Conservation (phyloP, 176 grass and related monocot genomes). For the Ensete glaucum region DNA sequence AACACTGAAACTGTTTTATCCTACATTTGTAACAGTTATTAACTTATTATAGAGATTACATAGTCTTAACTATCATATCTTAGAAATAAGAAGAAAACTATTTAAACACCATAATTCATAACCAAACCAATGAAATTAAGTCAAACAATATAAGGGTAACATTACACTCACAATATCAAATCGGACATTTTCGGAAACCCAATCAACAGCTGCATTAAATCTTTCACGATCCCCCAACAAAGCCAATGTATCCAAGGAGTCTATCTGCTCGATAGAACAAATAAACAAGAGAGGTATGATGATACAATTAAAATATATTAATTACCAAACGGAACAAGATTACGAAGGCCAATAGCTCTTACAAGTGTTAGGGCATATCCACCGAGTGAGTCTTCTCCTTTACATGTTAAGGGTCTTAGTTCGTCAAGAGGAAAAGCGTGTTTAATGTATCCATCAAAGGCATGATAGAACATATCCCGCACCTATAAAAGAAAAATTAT, state of each 20-base stretch:
- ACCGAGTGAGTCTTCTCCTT: conserved; percentile 92
- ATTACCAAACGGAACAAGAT: conserved; percentile 6
- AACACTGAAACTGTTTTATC: conserved; percentile 98
- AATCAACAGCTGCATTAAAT: conserved; percentile 74
- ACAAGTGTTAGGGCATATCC: conserved; percentile 96
- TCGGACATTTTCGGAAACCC: conserved; percentile 80
- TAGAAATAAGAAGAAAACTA: conserved; percentile 6
- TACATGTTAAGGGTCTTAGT: conserved; percentile 77
- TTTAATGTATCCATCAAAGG: conserved; percentile 92
- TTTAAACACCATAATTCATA: too few species aligned
- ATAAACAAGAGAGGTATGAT: conserved; percentile 11
- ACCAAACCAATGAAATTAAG: conserved; percentile 3
- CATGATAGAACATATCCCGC: conserved; percentile 97
- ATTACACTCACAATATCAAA: conserved; percentile 58
- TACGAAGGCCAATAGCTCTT: conserved; percentile 24
- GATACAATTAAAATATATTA: neutral
- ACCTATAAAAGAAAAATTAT: conserved; percentile 42
- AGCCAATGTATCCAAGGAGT: conserved; percentile 88
- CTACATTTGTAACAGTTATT: conserved; percentile 31
- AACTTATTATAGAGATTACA: conserved; percentile 14
- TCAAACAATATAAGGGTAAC: neutral
- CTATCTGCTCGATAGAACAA: conserved; percentile 49
- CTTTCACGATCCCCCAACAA: conserved; percentile 73
- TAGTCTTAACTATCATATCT: conserved; percentile 12
- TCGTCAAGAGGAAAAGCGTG: conserved; percentile 97